phyloP scores from a whole-genome alignment of 208 protist species.

The Trypanosoma theileri region DNA sequence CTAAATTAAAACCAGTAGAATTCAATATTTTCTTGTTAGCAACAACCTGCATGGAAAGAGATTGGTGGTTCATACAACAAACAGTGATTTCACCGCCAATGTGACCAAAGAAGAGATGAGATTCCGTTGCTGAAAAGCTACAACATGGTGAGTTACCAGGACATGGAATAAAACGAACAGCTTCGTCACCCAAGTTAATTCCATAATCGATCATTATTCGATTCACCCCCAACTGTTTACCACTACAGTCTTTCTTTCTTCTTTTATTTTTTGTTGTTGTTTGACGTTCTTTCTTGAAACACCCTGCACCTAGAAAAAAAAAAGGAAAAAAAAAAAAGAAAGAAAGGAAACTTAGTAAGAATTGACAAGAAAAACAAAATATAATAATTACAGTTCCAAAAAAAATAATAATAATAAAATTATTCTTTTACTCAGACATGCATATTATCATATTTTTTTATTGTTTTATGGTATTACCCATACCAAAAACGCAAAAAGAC shows the following conservation, averaged over 20 bases:
- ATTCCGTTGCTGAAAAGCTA: constrained; percentile 15
- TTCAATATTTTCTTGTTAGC: background rate
- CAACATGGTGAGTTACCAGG: constrained; percentile 13
- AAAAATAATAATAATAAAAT: too few species aligned
- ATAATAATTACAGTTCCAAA: too few species aligned
- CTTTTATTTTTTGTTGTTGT: too few species aligned
- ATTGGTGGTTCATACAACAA: background rate
- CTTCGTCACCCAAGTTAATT: constrained; percentile 15
- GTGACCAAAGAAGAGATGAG: constrained; percentile 16
- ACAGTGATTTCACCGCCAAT: background rate
- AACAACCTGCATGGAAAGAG: background rate
- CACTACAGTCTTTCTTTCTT: too few species aligned
- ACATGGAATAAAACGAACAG: constrained; percentile 9
- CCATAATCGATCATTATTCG: background rate
- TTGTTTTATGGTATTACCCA: too few species aligned
- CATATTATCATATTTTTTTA: too few species aligned
- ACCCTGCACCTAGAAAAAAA: too few species aligned
- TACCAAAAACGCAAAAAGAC: background rate
- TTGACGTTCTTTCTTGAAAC: too few species aligned
- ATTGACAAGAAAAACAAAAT: too few species aligned
- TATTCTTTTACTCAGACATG: too few species aligned
- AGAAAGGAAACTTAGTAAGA: too few species aligned
- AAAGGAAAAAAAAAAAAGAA: too few species aligned
- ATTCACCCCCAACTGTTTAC: background rate
- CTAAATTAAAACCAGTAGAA: background rate